Evolutionary conservation across 441 rosid species (phyloP), one percentile per base, ranked within the genome.

Genomic region (Corymbia citriodora): DNA sequence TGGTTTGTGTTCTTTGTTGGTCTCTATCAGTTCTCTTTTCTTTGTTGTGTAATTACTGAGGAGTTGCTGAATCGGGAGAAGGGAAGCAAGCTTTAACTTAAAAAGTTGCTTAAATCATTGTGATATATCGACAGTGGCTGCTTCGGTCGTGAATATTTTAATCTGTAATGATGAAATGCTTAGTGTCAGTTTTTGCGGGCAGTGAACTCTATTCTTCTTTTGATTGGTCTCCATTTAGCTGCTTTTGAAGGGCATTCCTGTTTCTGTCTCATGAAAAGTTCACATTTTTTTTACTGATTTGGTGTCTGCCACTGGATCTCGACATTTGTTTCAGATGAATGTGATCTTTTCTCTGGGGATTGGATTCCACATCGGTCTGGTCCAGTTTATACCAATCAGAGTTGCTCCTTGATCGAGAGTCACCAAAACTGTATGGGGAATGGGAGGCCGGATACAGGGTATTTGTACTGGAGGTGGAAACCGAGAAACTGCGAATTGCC

Each of bases 401-500:
- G 95, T 88, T 98, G 99, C 91, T 89, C 92, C 63, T 92, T 94
- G 91, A 96, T 98, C 11, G 99, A 97, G 13, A 93, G 96, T 88
- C 99, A 96, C 92, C 99, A 98, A 92, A 94, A 97, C 90, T 98
- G 99, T 91, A 92, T 97, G 95, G 94, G 93, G 91, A 98, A 98
- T 91, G 99, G 99, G 29, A 90, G 99, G 63, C 96, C 97, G 49
- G 99, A 97, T 95, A 85, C 93, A 27, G 98, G 95, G 45, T 97
- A 96, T 93, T 90, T 98, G 61, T 94, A 95, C 90, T 97, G 99
- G 99, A 95, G 93, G 92, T 98, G 99, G 99, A 95, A 93, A 18
- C 99, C 99, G 2, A 94, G 93, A 55, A 93, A 94, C 33, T 98
- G 99, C 86, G 89, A 93, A 89, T 93, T 98, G 92, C 97, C 99